These are phyloP conservation scores for Mycena vulgaris DNA, from an alignment of 768 basidiomycete genomes.

Conservation along the genomic window DNA sequence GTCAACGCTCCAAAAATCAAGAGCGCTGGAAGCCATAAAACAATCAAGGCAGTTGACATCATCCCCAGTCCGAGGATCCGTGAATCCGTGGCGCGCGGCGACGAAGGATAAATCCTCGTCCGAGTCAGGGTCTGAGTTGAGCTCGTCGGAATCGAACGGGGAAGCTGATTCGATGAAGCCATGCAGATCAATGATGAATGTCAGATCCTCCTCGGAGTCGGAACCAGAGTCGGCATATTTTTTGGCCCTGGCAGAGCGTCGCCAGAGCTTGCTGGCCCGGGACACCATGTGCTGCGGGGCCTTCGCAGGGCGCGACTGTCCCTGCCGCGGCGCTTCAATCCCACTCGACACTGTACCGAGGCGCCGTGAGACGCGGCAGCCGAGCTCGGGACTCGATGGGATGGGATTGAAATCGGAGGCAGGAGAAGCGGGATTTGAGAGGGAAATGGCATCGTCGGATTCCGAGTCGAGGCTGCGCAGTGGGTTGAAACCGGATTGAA, in stretches of 20 bases:
- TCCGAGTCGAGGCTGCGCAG: not conserved
- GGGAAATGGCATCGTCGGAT: not conserved
- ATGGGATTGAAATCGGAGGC: not conserved
- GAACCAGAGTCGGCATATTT: not conserved
- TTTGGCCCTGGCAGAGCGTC: not conserved
- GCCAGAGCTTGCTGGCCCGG: conserved; percentile 3
- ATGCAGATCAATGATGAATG: too few species aligned
- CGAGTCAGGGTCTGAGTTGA: not conserved
- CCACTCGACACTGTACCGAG: conserved; percentile 21
- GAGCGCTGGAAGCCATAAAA: conserved; percentile 11
- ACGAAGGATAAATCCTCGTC: conserved; percentile 6
- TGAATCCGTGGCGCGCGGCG: not conserved
- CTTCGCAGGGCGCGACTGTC: conserved; percentile 1
- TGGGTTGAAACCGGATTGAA: not conserved
- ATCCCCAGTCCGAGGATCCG: conserved; percentile 6
- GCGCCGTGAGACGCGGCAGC: conserved; percentile 16
- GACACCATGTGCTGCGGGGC: not conserved
- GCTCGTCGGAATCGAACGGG: not conserved
- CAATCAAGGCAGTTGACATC: conserved; percentile 22
- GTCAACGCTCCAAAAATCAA: conserved; percentile 30
- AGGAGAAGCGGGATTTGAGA: not conserved
- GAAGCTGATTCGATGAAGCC: too few species aligned
- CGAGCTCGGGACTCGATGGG: not conserved
- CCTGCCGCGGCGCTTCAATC: not conserved
- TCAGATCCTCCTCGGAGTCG: not conserved